Base-by-base conservation (phyloP, 1,139 yeast species). In the Yamadazyma kanchanaburiensis region DNA sequence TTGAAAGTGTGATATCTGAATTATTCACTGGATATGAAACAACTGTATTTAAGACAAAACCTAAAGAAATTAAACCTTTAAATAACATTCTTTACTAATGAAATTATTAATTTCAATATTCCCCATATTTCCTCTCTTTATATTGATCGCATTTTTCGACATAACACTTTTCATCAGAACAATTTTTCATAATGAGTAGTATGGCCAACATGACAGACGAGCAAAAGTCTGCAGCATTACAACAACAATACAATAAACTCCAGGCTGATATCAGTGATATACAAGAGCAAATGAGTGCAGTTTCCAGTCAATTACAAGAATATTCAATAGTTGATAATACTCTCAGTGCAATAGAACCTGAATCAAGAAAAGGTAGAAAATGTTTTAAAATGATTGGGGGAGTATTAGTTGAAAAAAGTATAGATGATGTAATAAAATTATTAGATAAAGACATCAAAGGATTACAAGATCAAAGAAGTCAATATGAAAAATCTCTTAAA, bases 311-410 rank as follows among this genome's bases (percentile, higher is more conserved):
- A 45, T 43, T 65, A 11, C 68, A 61, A 42, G 74, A 67, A 39
- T 71, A 67, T 42, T 30, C 46, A 21, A 56, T 67, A 20, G 74
- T 67, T 15, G 70, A 58, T 31, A 52, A 52, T 32, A 56, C 64
- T 7, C 48, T 59, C 25, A 48, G 47, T 12, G 39, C 48, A 12
- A 56, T 59, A 21, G 42, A 52, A 32, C 61, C 59, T 39, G 50
- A 55, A 48, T 39, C 70, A 55, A 25, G 78, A 74, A 29, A 45
- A 3, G 76, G 70, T 25, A 74, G 98, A 37, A 81, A 80, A 49
- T 88, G 97, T 49, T 89, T 80, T 61, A 78, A 95, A 51, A 87
- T 91, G 96, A 74, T 91, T 24, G 96, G 96, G 11, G 95, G 95
- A 4, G 95, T 91, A 1, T 67, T 94, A 28, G 85, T 89, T 15